Evolutionary conservation across 202 grass and related monocot genomes (phyloP), one percentile per base, ranked within the genome.

Genomic region (Schoenoplectus triqueter): DNA sequence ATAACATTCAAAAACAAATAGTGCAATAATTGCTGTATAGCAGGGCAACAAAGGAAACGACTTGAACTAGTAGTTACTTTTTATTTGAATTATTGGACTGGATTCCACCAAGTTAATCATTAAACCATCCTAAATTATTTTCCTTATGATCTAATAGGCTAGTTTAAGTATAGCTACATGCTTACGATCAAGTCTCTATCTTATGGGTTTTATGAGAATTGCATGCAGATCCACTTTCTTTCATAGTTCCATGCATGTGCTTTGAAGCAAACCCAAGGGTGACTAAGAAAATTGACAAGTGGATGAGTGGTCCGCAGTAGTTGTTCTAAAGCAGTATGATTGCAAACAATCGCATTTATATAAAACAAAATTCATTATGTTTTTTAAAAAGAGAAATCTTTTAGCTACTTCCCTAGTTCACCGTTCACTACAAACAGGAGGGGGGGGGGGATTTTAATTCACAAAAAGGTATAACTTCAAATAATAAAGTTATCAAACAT

Each of bases 121-220:
- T 11, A 83, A 69, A 14, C 5, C 47, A 70, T 70, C 31, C 46
- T 17, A 1, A 41, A 69, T 69, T 65, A 57, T 5, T 83, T 83
- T 10, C 81, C 52, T 83, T 31, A 54, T 83, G 46, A 83, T 69
- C 64, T 83, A 70, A 83, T 8, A 83, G 20, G 49, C 47, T 82
- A 82, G 79, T 60, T 82, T 66, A 82, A 59, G 64, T 55, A 69
- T 70, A 45, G 8, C 15, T 83, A 31, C n/a, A 70, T 11, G 5
- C 40, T 31, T 31, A 31, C 31, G 31, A 31, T 31, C 31, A 31
- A 31, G 31, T 59, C 54, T 78, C 74, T 42, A 78, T n/a, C 52
- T 31, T 78, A 22, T 78, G 14, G 52, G n/a, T 7, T 70, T 40
- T 69, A 71, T 67, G 42, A 65, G 31, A n/a, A 82, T 67, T 66